Conservation (phyloP, 1,284 basidiomycete species). For the Irpex rosettiformis region DNA sequence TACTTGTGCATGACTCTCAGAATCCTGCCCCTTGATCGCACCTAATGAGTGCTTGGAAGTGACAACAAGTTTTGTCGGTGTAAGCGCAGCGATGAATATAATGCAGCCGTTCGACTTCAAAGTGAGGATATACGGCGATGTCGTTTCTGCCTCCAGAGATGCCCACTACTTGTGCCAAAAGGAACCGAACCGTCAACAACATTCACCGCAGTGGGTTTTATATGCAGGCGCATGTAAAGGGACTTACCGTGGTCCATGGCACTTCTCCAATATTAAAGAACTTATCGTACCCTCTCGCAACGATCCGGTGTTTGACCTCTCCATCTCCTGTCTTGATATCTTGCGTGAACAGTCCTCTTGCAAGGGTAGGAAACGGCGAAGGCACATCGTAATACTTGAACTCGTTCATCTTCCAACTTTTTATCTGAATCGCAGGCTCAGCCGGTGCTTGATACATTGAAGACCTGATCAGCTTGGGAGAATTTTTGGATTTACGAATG, state of each 20-base stretch:
- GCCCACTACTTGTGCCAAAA: constrained; percentile 63
- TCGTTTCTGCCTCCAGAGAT: constrained; percentile 68
- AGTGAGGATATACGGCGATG: constrained; percentile 83
- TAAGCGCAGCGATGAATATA: constrained; percentile 91
- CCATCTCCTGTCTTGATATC: constrained; percentile 30
- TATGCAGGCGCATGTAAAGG: too few relatives aligned
- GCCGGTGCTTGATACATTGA: constrained; percentile 51
- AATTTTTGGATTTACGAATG: constrained; percentile 43
- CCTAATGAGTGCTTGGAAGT: constrained; percentile 94
- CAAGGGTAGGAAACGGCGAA: constrained; percentile 89
- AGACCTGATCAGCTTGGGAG: constrained; percentile 58
- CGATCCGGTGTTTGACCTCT: constrained; percentile 60
- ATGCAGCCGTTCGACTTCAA: constrained; percentile 98
- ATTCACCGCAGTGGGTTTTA: too few relatives aligned
- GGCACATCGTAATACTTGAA: constrained; percentile 88
- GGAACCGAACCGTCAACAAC: too few relatives aligned
- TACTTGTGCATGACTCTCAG: constrained; percentile 66
- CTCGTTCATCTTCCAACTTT: constrained; percentile 96
- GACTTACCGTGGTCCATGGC: constrained; percentile 84
- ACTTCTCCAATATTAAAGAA: constrained; percentile 99
- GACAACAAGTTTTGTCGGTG: constrained; percentile 72
- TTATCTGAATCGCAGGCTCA: constrained; percentile 50
- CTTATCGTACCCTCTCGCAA: constrained; percentile 95
- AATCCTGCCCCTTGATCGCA: constrained; percentile 27
- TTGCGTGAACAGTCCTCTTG: constrained; percentile 81